A percentile compares a stretch with the other conserved stretches of the same genome.
phyloP scores from a whole-genome alignment of 371 early-diverging fungal species.

The Mucor irregularis region DNA sequence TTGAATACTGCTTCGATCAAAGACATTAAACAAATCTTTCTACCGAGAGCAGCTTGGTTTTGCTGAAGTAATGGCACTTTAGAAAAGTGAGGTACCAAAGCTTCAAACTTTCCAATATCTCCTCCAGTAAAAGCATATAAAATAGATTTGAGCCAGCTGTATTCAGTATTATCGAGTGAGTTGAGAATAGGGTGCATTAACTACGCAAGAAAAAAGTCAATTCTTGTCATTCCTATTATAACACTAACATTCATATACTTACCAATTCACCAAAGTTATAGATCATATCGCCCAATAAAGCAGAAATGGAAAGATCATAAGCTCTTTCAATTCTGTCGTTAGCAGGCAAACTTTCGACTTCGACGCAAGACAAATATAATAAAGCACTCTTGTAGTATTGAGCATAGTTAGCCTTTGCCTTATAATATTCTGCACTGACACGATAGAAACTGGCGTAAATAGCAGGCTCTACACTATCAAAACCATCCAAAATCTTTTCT shows the following conservation, averaged over 20 bases:
- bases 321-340: slow-evolving; percentile 86
- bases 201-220: slow-evolving; percentile 40
- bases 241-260: too few species aligned
- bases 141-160: slow-evolving; percentile 86
- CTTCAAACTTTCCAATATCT: slow-evolving; percentile 90
- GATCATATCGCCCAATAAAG: slow-evolving; percentile 91
- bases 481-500: slow-evolving; percentile 79
- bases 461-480: slow-evolving; percentile 83
- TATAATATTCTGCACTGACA: slow-evolving; percentile 94
- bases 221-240: background rate
- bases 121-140: slow-evolving; percentile 94
- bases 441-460: slow-evolving; percentile 94
- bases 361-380: slow-evolving; percentile 89
- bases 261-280: slow-evolving; percentile 99
- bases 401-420: slow-evolving; percentile 90
- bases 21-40: slow-evolving; percentile 97
- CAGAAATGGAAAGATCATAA: slow-evolving; percentile 88
- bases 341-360: slow-evolving; percentile 72
- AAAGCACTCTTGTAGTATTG: slow-evolving; percentile 95
- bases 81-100: slow-evolving; percentile 71
- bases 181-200: slow-evolving; percentile 95
- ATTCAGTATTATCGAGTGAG: slow-evolving; percentile 72
- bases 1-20: slow-evolving; percentile 93
- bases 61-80: slow-evolving; percentile 80
- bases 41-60: slow-evolving; percentile 73